These are phyloP conservation scores for Linderniella brevidens DNA, from an alignment of 257 asterid species.

Conservation along the genomic window DNA sequence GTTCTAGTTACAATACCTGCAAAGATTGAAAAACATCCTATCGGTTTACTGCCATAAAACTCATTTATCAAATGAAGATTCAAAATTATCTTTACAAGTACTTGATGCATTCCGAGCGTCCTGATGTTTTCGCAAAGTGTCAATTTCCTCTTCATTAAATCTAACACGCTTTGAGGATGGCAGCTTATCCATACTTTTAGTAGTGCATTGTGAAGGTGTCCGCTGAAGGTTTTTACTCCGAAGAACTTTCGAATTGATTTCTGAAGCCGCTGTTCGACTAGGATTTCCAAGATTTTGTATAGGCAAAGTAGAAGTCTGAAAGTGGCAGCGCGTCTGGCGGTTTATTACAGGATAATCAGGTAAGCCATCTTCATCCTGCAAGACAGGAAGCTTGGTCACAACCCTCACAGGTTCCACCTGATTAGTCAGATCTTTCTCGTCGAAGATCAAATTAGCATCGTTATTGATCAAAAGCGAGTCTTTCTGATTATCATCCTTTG, in stretches of 20 bases:
- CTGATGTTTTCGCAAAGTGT: conserved; percentile 15
- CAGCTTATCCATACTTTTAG: conserved; percentile 11
- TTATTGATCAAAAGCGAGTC: conserved; percentile 12
- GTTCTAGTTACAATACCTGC: conserved; percentile 33
- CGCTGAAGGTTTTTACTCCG: conserved; percentile 13
- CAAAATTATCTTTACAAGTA: conserved; percentile 26
- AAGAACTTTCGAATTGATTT: conserved; percentile 12
- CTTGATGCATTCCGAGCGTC: conserved; percentile 20
- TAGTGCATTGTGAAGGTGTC: conserved; percentile 10
- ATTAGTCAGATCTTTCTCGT: conserved; percentile 11
- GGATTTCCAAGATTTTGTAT: conserved; percentile 14
- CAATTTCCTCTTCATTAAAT: conserved; percentile 27
- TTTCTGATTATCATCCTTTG: conserved; percentile 14
- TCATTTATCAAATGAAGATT: conserved; percentile 9
- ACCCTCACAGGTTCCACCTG: conserved; percentile 12
- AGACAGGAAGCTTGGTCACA: conserved; percentile 14
- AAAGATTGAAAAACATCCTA: conserved; percentile 13
- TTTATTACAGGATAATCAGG: conserved; percentile 12
- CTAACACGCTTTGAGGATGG: conserved; percentile 35
- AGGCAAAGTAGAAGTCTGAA: conserved; percentile 13
- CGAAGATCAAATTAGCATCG: conserved; percentile 16
- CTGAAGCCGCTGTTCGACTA: conserved; percentile 16
- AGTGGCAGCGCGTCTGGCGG: conserved; percentile 11
- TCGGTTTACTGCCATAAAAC: conserved; percentile 8
- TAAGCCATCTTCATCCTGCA: conserved; percentile 16